phyloP scores from a whole-genome alignment of 1,139 yeast genomes.

The Yamadazyma epiphylla region DNA sequence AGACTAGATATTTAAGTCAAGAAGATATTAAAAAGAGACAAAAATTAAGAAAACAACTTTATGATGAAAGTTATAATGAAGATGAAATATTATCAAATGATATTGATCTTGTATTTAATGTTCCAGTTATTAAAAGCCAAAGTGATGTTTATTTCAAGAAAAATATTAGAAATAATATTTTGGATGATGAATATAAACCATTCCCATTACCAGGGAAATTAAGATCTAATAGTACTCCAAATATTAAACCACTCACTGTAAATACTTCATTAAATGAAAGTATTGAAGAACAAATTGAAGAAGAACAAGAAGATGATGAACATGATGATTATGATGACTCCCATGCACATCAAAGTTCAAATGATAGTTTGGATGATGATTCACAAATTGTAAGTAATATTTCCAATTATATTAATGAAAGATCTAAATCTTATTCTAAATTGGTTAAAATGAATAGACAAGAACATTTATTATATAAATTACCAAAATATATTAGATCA shows the following conservation, averaged over 20 bases:
- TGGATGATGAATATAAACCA: constrained; percentile 30
- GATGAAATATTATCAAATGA: constrained; percentile 39
- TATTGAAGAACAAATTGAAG: constrained; percentile 5
- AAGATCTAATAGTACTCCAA: constrained; percentile 13
- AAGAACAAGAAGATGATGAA: constrained; percentile 3
- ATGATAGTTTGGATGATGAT: constrained; percentile 20
- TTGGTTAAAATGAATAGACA: constrained; percentile 30
- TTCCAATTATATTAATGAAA: constrained; percentile 33
- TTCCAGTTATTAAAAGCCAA: constrained; percentile 39
- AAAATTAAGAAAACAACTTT: constrained; percentile 35
- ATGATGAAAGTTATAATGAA: constrained; percentile 43
- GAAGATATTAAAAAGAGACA: constrained; percentile 39
- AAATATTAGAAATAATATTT: constrained; percentile 22
- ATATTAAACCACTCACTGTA: constrained; percentile 6
- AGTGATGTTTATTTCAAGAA: constrained; percentile 29
- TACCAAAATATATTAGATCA: constrained; percentile 37
- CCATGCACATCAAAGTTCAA: constrained; percentile 2
- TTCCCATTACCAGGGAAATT: constrained; percentile 38
- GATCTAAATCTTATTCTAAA: constrained; percentile 33
- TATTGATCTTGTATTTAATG: constrained; percentile 41
- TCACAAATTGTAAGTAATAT: constrained; percentile 33
- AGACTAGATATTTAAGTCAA: constrained; percentile 32
- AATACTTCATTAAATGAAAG: constrained; percentile 4
- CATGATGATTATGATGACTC: constrained; percentile 2
- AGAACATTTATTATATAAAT: constrained; percentile 31